These are phyloP conservation scores for Pyrenochaeta sp. DNA, from an alignment of 2,329 filamentous ascomycete genomes.

Conservation along the genomic window DNA sequence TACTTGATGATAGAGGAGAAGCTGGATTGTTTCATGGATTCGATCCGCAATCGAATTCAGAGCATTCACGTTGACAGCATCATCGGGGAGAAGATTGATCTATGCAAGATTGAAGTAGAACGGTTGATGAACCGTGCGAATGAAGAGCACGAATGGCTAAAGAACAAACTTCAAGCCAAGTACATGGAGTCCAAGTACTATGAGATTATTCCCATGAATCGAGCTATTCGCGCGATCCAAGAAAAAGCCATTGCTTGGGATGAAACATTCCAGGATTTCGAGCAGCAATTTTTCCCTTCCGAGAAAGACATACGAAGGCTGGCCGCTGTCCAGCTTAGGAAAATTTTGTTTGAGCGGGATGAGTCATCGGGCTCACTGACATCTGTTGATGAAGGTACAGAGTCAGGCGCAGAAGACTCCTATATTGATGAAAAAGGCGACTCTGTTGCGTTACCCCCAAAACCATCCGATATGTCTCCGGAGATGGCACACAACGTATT, in stretches of 20 bases:
- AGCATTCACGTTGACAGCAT: slow-evolving; percentile 93
- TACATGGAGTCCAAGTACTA: slow-evolving; percentile 97
- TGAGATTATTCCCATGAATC: slow-evolving; percentile 93
- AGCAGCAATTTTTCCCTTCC: slow-evolving; percentile 88
- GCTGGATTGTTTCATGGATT: slow-evolving; percentile 85
- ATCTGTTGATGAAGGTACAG: slow-evolving; percentile 71
- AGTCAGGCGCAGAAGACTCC: slow-evolving; percentile 50
- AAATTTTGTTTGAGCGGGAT: slow-evolving; percentile 88
- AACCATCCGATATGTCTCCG: slow-evolving; percentile 58
- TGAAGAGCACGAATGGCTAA: slow-evolving; percentile 79
- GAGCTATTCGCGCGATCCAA: slow-evolving; percentile 86
- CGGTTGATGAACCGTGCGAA: slow-evolving; percentile 78
- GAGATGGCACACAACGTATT: slow-evolving; percentile 72
- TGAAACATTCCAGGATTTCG: slow-evolving; percentile 86
- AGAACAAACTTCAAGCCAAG: slow-evolving; percentile 82
- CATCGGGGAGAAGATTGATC: slow-evolving; percentile 82
- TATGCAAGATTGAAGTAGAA: slow-evolving; percentile 84
- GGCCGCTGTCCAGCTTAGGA: slow-evolving; percentile 90
- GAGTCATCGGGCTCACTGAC: slow-evolving; percentile 80
- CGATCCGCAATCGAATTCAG: slow-evolving; percentile 82
- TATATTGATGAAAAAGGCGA: slow-evolving; percentile 43
- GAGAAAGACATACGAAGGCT: slow-evolving; percentile 95
- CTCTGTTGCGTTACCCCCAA: slow-evolving; percentile 39
- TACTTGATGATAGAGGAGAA: slow-evolving; percentile 82
- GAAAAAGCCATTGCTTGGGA: slow-evolving; percentile 96